Evolutionary conservation across 345 rosid genomes (phyloP).

Genomic region (Melaleuca alternifolia): DNA sequence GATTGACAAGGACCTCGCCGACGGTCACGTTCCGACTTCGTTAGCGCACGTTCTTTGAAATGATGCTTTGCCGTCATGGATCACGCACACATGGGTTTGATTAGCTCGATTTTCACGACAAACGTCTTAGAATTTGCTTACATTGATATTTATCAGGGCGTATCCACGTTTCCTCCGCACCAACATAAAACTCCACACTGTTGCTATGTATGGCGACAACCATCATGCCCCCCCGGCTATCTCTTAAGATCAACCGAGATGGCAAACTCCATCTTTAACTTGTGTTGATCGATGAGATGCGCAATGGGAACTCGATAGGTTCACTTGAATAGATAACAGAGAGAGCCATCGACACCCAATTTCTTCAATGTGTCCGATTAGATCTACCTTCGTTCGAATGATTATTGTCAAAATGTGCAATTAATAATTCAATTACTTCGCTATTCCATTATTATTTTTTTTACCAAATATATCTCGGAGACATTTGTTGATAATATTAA

Average conservation of each 20-base stretch:
- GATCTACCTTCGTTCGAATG: neutral
- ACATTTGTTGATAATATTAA: neutral
- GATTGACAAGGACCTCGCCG: neutral
- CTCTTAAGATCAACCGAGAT: accelerated
- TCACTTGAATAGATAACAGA: accelerated
- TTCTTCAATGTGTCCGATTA: accelerated
- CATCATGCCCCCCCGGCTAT: accelerated
- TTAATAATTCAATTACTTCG: no score
- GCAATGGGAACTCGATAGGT: accelerated
- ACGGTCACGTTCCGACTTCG: neutral
- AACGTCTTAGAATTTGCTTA: neutral
- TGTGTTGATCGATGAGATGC: neutral
- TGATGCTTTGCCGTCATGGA: neutral
- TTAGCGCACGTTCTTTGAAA: neutral
- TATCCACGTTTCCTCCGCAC: neutral
- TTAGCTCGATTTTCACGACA: neutral
- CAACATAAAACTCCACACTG: neutral
- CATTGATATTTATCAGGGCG: neutral
- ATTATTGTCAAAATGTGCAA: neutral
- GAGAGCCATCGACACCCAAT: accelerated
- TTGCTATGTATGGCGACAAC: neutral
- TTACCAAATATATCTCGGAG: no score
- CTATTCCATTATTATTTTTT: no score
- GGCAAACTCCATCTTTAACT: accelerated
- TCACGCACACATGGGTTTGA: neutral